Base-by-base conservation (phyloP, 225 moss, liverwort and hornwort genomes). In the Bryoerythrophyllum caledonicum region DNA sequence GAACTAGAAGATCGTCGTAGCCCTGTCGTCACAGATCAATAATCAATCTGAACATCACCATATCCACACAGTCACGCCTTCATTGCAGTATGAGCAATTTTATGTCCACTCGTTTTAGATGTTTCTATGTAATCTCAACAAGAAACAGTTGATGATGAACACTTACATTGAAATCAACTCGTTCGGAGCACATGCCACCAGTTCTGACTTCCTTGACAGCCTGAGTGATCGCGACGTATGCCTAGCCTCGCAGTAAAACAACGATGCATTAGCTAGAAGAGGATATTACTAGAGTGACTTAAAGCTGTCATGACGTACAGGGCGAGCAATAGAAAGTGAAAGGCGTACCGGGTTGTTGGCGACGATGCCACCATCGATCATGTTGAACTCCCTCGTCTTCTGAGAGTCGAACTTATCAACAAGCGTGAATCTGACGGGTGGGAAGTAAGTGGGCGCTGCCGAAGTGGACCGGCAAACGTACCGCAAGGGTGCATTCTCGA, bases 141-240 rank as follows among this genome's bases (percentile, higher is more conserved):
- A 43, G 34, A 32, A 19, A 30, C 49, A 38, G 2, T 35, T 49
- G 19, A 19, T 19, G 14, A 27, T 6, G 19, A 67, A 60, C 43
- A 65, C 54, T 72, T 53, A 83, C 85, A 17, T 53, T 32, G 21
- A 72, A 88, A 26, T 82, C 48, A 10, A 87, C 87, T 60, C 84
- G 78, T 6, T 79, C 83, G 24, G 80, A 72, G 74, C 81, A 82
- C 52, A 79, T 67, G 51, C 76, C 78, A 66, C 80, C 89, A 69
- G 8, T 83, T 68, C 82, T 74, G 63, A 90, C 81, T 57, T 85
- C 87, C 72, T 76, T 87, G 21, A 88, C 83, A 56, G 85, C 90
- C 56, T 90, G 90, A 5, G 87, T 81, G 44, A 90, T 85, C 48
- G 90, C 90, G 57, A 90, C 88, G 63, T 88, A 83, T 17, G 90